A percentile compares a stretch with the other conserved stretches of the same genome.
phyloP scores from a whole-genome alignment of 169 alveolate species.

The Cryptosporidium xiaoi region DNA sequence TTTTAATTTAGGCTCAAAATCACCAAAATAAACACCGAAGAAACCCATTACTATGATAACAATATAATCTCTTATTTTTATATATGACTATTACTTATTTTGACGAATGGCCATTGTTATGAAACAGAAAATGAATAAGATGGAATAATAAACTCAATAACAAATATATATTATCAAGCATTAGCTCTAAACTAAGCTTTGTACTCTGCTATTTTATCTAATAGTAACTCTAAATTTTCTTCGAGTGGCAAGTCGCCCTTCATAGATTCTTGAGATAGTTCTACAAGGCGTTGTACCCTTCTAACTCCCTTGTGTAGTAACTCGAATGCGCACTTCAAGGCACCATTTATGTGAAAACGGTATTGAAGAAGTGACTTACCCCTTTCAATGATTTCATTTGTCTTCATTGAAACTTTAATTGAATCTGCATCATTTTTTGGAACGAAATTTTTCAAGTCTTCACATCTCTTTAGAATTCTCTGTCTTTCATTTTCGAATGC shows the following conservation, averaged over 20 bases:
- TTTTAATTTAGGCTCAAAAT: too few species aligned
- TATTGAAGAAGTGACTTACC: conserved; percentile 70
- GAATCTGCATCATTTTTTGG: conserved; percentile 65
- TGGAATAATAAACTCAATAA: background rate
- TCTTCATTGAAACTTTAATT: conserved; percentile 43
- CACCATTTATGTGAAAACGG: conserved; percentile 50
- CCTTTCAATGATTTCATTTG: conserved; percentile 66
- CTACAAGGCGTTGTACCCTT: conserved; percentile 69
- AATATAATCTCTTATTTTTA: too few species aligned
- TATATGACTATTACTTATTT: background rate
- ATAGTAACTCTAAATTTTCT: conserved; percentile 42
- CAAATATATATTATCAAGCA: too few species aligned
- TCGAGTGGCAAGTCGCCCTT: conserved; percentile 49
- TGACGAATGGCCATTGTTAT: background rate
- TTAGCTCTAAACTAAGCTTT: background rate
- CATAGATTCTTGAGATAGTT: conserved; percentile 62
- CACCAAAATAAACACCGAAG: too few species aligned
- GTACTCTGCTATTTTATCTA: conserved; percentile 59
- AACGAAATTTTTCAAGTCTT: conserved; percentile 36
- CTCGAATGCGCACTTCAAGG: conserved; percentile 70
- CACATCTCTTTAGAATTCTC: conserved; percentile 58
- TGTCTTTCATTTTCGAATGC: conserved; percentile 75
- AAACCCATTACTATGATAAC: too few species aligned
- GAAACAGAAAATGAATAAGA: background rate
- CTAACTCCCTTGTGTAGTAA: conserved; percentile 37